A percentile compares a stretch with the other conserved stretches of the same genome.
Conservation (phyloP, 441 rosid species). For the Euphorbia schlechtendalii region DNA sequence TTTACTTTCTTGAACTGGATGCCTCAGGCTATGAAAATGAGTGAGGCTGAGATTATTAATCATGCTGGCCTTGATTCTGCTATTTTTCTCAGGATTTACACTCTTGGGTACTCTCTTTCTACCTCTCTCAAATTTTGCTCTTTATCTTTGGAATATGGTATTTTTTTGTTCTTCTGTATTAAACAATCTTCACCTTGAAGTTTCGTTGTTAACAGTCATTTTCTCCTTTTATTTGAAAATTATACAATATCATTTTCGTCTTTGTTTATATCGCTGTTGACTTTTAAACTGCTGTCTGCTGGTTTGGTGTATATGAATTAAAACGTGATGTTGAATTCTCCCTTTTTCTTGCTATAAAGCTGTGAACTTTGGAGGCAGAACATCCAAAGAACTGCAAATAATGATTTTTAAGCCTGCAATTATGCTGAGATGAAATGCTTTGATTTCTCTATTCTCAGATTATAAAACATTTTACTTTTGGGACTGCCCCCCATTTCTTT, state of each 20-base stretch:
- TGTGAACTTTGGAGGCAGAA: not conserved
- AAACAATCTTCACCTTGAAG: not conserved
- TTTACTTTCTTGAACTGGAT: slow-evolving; percentile 93
- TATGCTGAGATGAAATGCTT: not conserved
- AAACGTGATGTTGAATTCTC: not conserved
- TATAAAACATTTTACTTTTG: not conserved
- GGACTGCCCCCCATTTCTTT: not conserved
- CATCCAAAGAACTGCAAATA: not conserved
- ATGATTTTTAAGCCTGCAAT: not conserved
- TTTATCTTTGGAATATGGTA: too few relatives aligned
- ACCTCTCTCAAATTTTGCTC: too few relatives aligned
- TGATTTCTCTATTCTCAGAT: not conserved
- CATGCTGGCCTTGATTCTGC: slow-evolving; percentile 99
- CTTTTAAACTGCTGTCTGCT: not conserved
- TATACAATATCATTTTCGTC: not conserved
- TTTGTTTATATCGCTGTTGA: not conserved
- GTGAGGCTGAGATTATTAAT: slow-evolving; percentile 60
- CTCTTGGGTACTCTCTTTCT: slow-evolving; percentile 95
- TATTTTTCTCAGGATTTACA: slow-evolving; percentile 75
- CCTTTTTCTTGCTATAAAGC: not conserved
- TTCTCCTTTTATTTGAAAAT: not conserved
- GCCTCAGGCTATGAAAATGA: slow-evolving; percentile 95
- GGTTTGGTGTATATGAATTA: not conserved
- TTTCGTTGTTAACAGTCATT: not conserved
- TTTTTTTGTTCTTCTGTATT: too few relatives aligned